Evolutionary conservation across 1,284 basidiomycete genomes (phyloP), one percentile per base, ranked within the genome.

Genomic region (Marasmius oreades): DNA sequence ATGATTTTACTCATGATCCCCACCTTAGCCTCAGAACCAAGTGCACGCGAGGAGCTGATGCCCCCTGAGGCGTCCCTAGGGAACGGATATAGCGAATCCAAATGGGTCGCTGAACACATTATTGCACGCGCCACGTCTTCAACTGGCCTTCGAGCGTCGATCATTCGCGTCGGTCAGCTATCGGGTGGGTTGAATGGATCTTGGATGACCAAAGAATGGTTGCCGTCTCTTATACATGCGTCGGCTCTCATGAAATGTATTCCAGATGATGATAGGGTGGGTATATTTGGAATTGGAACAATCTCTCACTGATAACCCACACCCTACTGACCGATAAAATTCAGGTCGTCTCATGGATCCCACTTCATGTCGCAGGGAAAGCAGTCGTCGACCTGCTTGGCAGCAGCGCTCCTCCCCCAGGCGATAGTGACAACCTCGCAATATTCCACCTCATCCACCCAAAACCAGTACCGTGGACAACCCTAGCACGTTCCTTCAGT

Each of bases 131-230:
- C 53, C 43, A 53, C 39, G 3, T 20, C n/a, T 11, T 10, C n/a
- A 23, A 24, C 11, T 5, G 54, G 33, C 23, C 36, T 57, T 16
- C 48, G 33, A 12, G n/a, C 34, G 4, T 20, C 31, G 6, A 36
- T 22, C 14, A 43, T 59, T 22, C 55, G 56, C 39, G 16, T 52
- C n/a, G 60, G 63, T 10, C 63, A 65, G 45, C 57, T 54, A 51
- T 59, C 63, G 54, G 72, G 69, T 47, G 64, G 56, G n/a, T 55
- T 22, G 47, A 62, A 48, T 48, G 70, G 71, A 1, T 54, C 52
- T 28, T 73, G 71, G 70, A 70, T 67, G 48, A 31, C 59, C 18
- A 56, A 55, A 16, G 67, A 73, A 23, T 68, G 67, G 60, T 55
- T 72, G 3, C 73, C 71, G n/a, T n/a, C n/a, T n/a, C n/a, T n/a